Conservation (phyloP, 2,329 filamentous ascomycete genomes). For the Teratosphaeria nubilosa region DNA sequence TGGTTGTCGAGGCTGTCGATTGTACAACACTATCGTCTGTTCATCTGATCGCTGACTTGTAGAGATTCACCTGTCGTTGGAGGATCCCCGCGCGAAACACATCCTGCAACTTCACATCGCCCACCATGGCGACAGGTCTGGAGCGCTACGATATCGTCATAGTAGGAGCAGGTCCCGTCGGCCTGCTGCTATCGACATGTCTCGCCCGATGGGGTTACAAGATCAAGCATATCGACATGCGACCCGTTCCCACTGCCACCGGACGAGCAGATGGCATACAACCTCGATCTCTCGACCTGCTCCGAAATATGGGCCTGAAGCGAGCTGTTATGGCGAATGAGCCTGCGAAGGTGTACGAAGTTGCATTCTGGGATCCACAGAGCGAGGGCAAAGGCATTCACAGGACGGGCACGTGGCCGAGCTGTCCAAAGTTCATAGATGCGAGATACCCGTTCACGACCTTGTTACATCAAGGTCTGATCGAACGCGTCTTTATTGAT, state of each 20-base stretch:
- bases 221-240: conserved; percentile 90
- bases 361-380: conserved; percentile 55
- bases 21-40: neutral
- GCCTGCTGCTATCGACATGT: conserved; percentile 77
- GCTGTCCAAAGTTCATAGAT: conserved; percentile 72
- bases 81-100: neutral
- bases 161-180: conserved; percentile 79
- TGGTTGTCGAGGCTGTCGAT: neutral
- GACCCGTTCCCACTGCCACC: conserved; percentile 72
- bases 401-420: conserved; percentile 64
- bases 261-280: conserved; percentile 88
- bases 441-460: conserved; percentile 55
- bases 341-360: conserved; percentile 73
- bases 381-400: conserved; percentile 44
- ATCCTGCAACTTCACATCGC: neutral
- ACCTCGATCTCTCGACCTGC: conserved; percentile 74
- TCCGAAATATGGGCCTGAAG: conserved; percentile 85
- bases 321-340: conserved; percentile 77
- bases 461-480: conserved; percentile 52
- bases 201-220: conserved; percentile 88
- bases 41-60: neutral
- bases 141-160: conserved; percentile 57
- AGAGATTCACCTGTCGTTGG: neutral
- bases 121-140: conserved; percentile 3
- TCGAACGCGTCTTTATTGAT: conserved; percentile 51